phyloP scores from a whole-genome alignment of 805 yeast genomes.

The Saccharomycopsis sp. region DNA sequence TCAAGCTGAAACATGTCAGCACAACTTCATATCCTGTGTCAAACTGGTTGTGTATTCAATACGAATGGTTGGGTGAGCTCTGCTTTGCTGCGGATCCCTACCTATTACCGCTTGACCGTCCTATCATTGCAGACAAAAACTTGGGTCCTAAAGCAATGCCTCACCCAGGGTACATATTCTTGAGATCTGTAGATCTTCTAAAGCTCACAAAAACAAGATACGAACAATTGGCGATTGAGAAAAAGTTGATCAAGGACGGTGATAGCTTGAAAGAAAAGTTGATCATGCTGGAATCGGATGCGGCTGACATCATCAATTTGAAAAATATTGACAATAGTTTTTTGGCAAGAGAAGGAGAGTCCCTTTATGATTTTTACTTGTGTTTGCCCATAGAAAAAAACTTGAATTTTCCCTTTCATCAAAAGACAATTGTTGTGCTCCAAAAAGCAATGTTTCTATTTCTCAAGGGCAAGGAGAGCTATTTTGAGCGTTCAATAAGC shows the following conservation, averaged over 20 bases:
- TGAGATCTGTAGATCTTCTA: constrained; percentile 31
- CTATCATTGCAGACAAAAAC: constrained; percentile 27
- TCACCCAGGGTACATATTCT: constrained; percentile 35
- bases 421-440: constrained; percentile 17
- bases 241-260: background rate
- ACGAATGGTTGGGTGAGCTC: constrained; percentile 55
- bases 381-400: constrained; percentile 25
- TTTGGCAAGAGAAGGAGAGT: background rate
- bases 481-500: constrained; percentile 32
- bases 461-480: constrained; percentile 19
- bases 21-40: constrained; percentile 27
- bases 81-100: constrained; percentile 38
- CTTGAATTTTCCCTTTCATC: constrained; percentile 14
- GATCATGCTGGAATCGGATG: constrained; percentile 6
- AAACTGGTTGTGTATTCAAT: constrained; percentile 57
- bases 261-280: background rate
- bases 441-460: constrained; percentile 19
- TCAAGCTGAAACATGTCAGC: constrained; percentile 26
- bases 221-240: constrained; percentile 18
- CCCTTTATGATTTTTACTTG: constrained; percentile 21
- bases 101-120: constrained; percentile 32
- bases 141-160: constrained; percentile 29
- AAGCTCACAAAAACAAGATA: constrained; percentile 20
- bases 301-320: background rate
- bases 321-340: background rate